phyloP scores from a whole-genome alignment of 177 flowering plant species.

The Vitis hybrid region DNA sequence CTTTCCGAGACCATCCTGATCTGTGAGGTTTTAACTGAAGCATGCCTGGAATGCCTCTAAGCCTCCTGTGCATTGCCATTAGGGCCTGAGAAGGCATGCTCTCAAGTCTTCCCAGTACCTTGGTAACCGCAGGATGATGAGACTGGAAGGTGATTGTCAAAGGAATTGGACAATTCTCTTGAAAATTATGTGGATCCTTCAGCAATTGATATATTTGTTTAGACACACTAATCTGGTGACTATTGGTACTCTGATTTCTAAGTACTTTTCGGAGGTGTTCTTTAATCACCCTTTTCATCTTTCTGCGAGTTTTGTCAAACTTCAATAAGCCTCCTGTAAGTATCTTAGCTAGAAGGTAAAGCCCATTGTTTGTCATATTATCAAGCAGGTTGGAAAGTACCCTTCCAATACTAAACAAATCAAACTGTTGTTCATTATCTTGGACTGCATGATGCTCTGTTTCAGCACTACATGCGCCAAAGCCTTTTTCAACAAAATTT shows the following conservation, averaged over 20 bases:
- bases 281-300: slow-evolving; percentile 49
- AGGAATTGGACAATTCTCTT: slow-evolving; percentile 11
- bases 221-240: slow-evolving; percentile 7
- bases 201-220: slow-evolving; percentile 35
- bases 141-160: slow-evolving; percentile 18
- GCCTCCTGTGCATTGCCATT: slow-evolving; percentile 62
- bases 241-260: slow-evolving; percentile 6
- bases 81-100: slow-evolving; percentile 37
- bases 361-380: slow-evolving; percentile 52
- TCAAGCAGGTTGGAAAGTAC: slow-evolving; percentile 38
- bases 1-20: slow-evolving; percentile 25
- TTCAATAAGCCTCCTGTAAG: slow-evolving; percentile 33
- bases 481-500: slow-evolving; percentile 40
- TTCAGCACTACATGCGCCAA: slow-evolving; percentile 28
- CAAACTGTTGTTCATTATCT: slow-evolving; percentile 23
- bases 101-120: slow-evolving; percentile 46
- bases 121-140: slow-evolving; percentile 32
- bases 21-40: slow-evolving; percentile 26
- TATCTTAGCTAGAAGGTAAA: slow-evolving; percentile 43
- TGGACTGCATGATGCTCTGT: slow-evolving; percentile 15
- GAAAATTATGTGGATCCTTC: slow-evolving; percentile 42
- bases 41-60: slow-evolving; percentile 31
- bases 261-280: slow-evolving; percentile 28
- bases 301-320: slow-evolving; percentile 52
- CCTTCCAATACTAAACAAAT: slow-evolving; percentile 7